Evolutionary conservation across 1,284 basidiomycete genomes (phyloP).

Genomic region (Sanghuangporus baumii): DNA sequence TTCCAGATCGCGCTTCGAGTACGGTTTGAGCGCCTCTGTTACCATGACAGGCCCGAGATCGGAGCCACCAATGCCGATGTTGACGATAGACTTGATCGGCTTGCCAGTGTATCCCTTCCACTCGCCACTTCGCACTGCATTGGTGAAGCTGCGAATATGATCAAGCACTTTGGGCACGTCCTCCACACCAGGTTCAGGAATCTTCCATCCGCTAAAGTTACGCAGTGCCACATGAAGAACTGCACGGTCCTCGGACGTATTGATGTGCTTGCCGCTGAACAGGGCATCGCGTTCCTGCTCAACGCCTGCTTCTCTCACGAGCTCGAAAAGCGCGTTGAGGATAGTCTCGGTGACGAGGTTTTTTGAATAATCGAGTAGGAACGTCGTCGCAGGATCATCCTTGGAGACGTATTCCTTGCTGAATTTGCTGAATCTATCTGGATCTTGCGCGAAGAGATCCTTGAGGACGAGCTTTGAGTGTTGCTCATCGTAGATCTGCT

Average conservation of each 20-base stretch:
- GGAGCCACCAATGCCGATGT: slow-evolving; percentile 98
- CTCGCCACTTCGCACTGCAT: slow-evolving; percentile 76
- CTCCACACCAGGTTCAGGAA: slow-evolving; percentile 76
- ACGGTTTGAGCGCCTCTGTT: slow-evolving; percentile 92
- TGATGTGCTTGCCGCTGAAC: slow-evolving; percentile 96
- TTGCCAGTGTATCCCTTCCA: slow-evolving; percentile 99
- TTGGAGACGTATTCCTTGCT: slow-evolving; percentile 72
- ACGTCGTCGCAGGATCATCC: slow-evolving; percentile 63
- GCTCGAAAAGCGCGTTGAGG: slow-evolving; percentile 67
- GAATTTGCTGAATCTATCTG: slow-evolving; percentile 81
- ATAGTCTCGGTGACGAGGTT: slow-evolving; percentile 91
- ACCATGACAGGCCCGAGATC: slow-evolving; percentile 99
- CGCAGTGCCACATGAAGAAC: slow-evolving; percentile 94
- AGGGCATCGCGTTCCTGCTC: slow-evolving; percentile 87
- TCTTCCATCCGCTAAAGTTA: slow-evolving; percentile 72
- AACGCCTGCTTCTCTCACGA: slow-evolving; percentile 84
- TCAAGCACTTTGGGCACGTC: slow-evolving; percentile 82
- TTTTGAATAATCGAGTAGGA: slow-evolving; percentile 96
- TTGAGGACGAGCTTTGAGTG: slow-evolving; percentile 76
- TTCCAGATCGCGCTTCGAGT: slow-evolving; percentile 84
- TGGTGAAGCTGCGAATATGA: slow-evolving; percentile 90
- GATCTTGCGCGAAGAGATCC: slow-evolving; percentile 88
- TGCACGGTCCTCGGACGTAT: slow-evolving; percentile 95
- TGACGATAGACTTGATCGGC: slow-evolving; percentile 90
- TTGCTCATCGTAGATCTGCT: slow-evolving; percentile 78